Base-by-base conservation (phyloP, 2,329 filamentous ascomycete species). In the Magnaporthiopsis poae region DNA sequence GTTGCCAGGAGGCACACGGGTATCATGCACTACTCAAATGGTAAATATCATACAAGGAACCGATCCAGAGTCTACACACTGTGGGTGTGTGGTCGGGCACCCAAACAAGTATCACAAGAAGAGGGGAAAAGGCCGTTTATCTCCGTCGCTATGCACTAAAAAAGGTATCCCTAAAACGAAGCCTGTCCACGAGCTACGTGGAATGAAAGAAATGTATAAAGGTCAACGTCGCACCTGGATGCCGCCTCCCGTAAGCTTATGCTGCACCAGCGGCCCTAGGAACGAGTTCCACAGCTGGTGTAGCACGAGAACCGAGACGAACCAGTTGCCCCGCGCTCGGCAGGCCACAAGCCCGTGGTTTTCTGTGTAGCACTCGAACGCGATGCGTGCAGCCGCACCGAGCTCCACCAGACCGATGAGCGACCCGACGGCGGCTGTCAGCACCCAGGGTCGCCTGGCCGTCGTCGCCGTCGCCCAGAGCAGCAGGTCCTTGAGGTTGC, bases 281-380 rank as follows among this genome's bases (percentile, higher is more conserved):
- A 64, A 59, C 5, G 52, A 25, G 62, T 64, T 64, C 62, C 62
- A 64, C 36, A 64, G 39, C 62, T 64, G 62, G 36, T 64, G 62
- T 33, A 64, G 46, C 15, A 64, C 39, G 7, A 64, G 36, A 15
- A 64, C 15, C 11, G 27, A 25, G 39, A 64, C 27, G 39, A 64
- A 59, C 36, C 46, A 27, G 27, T 64, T 64, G 5, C 27, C 62
- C 35, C 31, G 39, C 29, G 25, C 39, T 15, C 36, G 31, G 62
- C 29, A 64, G 21, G 62, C 8, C 39, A 56, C 29, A 29, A 64
- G 62, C 39, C 36, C 39, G n/a, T n/a, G 46, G n/a, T 56, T 21
- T 3, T 56, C 46, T 21, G 13, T 25, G 46, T 56, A 56, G 46
- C 46, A 56, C 46, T 56, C 18, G 46, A 56, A 18, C 7, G 46